Evolutionary conservation across 768 basidiomycete genomes (phyloP), one percentile per base, ranked within the genome.

Genomic region (Tricholoma flavovirens): DNA sequence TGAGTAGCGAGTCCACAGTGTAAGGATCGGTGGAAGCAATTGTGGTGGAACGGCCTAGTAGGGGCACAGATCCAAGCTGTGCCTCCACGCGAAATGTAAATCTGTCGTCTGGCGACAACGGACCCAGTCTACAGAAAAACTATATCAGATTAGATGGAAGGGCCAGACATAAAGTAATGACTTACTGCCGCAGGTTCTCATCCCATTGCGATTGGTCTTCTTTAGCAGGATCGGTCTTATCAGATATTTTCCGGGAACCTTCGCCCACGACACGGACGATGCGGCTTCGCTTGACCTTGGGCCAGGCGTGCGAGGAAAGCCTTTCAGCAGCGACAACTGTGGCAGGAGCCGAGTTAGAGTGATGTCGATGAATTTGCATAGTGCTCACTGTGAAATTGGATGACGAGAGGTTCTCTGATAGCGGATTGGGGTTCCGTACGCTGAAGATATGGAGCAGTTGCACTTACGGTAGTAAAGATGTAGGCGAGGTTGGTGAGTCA

Each of bases 321-420:
- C 46, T 29, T 7, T 49, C 46, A 49, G 26, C 46, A 30, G 46
- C 46, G 11, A 49, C 46, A n/a, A 49, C 46, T 49, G 29, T 17
- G 26, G n/a, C n/a, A 17, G 5, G 8, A 17, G 14, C 14, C 24
- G 12, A 3, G 26, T 49, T 8, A 30, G 46, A n/a, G 29, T n/a
- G 14, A 12, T n/a, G 5, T 10, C 6, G 15, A 9, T 30, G 8
- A 11, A 48, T 10, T 8, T 10, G n/a, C 26, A 3, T 8, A 21
- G 40, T 49, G 9, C 46, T 49, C 15, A 49, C 46, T 49, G n/a
- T 49, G 46, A n/a, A 49, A 49, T 29, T 49, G 46, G n/a, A 49
- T 49, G 17, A 49, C 46, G 3, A 49, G 26, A 30, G 46, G 46
- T 49, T 49, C 46, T 30, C 46, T 49, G 15, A n/a, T 30, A 17